phyloP scores from a whole-genome alignment of 257 asterid species.

The Osmanthus fragrans region DNA sequence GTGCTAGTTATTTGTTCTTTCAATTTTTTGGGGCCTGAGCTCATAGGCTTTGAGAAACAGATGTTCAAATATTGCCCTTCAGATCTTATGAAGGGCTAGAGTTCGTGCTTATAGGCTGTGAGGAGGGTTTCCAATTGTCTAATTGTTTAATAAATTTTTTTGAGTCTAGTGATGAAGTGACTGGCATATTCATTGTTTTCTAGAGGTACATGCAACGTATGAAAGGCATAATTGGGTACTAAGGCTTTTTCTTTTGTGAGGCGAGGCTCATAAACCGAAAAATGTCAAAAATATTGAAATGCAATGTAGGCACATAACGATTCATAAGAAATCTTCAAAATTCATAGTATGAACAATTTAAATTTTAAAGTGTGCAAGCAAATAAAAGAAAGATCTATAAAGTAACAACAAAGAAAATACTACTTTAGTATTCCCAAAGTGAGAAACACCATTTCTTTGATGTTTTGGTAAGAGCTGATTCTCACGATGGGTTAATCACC shows the following conservation, averaged over 20 bases:
- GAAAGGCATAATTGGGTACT: too few species aligned
- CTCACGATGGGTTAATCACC: not conserved
- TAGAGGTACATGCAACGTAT: not conserved
- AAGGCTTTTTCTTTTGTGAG: too few species aligned
- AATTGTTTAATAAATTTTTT: slow-evolving; percentile 2
- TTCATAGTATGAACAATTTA: too few species aligned
- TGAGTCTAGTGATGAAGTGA: not conserved
- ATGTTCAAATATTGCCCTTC: not conserved
- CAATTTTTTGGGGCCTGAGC: not conserved
- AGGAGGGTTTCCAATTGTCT: slow-evolving; percentile 8
- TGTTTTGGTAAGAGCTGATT: not conserved
- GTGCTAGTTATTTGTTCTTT: not conserved
- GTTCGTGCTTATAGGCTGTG: slow-evolving; percentile 4
- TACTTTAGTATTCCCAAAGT: not conserved
- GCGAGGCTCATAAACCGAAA: too few species aligned
- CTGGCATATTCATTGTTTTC: not conserved
- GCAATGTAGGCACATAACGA: too few species aligned
- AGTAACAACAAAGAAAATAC: not conserved
- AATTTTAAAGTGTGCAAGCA: not conserved
- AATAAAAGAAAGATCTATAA: not conserved
- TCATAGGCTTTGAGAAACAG: not conserved
- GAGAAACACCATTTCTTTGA: not conserved
- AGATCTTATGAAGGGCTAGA: not conserved
- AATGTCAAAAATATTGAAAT: too few species aligned
- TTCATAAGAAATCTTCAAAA: too few species aligned